Evolutionary conservation across 768 basidiomycete genomes (phyloP).

Genomic region (Lyophyllum decastes): DNA sequence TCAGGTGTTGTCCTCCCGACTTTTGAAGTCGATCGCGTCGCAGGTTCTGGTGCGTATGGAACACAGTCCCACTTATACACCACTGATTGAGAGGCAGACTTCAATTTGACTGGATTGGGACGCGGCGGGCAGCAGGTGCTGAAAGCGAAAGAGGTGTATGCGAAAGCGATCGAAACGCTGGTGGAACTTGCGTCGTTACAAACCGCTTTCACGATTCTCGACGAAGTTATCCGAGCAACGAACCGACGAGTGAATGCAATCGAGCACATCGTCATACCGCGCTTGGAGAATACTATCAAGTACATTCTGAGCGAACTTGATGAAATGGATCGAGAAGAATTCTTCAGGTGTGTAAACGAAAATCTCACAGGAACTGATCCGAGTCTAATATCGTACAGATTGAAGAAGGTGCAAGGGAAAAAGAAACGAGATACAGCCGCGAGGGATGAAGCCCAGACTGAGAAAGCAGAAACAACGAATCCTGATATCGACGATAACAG

Average conservation of each 20-base stretch:
- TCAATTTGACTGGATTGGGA: conserved; percentile 95
- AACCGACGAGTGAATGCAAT: conserved; percentile 99
- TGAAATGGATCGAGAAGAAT: conserved; percentile 97
- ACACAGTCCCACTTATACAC: neutral
- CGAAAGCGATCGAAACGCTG: conserved; percentile 95
- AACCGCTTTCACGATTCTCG: conserved; percentile 97
- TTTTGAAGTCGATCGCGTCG: conserved; percentile 87
- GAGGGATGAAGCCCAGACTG: conserved; percentile 31
- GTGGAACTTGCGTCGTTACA: conserved; percentile 96
- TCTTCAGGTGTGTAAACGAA: conserved; percentile 66
- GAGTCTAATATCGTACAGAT: conserved; percentile 40
- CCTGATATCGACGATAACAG: conserved; percentile 36
- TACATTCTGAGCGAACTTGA: conserved; percentile 98
- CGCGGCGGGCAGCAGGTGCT: conserved; percentile 96
- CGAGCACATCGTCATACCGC: conserved; percentile 95
- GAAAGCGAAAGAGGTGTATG: conserved; percentile 94
- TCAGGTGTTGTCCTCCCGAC: conserved; percentile 95
- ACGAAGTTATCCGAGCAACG: conserved; percentile 99
- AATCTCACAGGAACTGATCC: neutral
- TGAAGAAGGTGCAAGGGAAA: conserved; percentile 97
- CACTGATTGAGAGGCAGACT: conserved; percentile 55
- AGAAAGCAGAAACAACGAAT: conserved; percentile 28
- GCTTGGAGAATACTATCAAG: conserved; percentile 95
- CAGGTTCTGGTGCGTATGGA: conserved; percentile 70
- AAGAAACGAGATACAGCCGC: conserved; percentile 83